Evolutionary conservation across 202 grass and related monocot genomes (phyloP).

Genomic region (Cymbopogon flexuosus): DNA sequence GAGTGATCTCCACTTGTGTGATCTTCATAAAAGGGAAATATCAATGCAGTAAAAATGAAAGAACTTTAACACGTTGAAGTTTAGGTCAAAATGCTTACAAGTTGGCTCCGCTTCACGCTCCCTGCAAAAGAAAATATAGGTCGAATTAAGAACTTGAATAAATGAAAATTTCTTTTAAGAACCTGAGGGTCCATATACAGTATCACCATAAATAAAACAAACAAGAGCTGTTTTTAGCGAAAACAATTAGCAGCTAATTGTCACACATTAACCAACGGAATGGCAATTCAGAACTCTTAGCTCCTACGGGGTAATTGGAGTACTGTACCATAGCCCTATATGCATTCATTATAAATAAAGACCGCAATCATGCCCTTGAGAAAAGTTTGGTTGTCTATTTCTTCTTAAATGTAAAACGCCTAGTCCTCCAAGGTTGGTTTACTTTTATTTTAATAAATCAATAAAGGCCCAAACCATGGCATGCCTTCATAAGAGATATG

Average conservation of each 20-base stretch:
- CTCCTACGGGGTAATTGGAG: not conserved
- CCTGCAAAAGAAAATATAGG: slow-evolving; percentile 38
- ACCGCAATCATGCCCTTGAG: not conserved
- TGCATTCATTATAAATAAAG: not conserved
- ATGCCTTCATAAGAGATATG: not conserved
- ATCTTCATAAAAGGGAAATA: slow-evolving; percentile 45
- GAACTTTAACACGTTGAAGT: not conserved
- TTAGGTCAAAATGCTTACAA: slow-evolving; percentile 49
- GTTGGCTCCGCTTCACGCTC: slow-evolving; percentile 51
- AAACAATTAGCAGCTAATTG: slow-evolving; percentile 14
- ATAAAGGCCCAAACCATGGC: not conserved
- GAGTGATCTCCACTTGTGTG: slow-evolving; percentile 55
- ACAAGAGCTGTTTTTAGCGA: not conserved
- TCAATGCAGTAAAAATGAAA: slow-evolving; percentile 29
- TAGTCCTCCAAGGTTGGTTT: not conserved
- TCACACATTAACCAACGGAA: slow-evolving; percentile 5
- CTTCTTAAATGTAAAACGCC: not conserved
- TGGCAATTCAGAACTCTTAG: not conserved
- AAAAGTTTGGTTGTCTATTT: not conserved
- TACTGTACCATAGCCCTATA: not conserved
- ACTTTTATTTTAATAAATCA: not conserved
- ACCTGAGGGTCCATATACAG: not conserved
- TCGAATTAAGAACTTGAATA: slow-evolving; percentile 28
- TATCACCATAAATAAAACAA: slow-evolving; percentile 22
- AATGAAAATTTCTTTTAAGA: slow-evolving; percentile 4